A percentile compares a stretch with the other conserved stretches of the same genome.
These are phyloP conservation scores for Scutellaria barbata DNA, from an alignment of 257 asterid genomes.

Conservation along the genomic window DNA sequence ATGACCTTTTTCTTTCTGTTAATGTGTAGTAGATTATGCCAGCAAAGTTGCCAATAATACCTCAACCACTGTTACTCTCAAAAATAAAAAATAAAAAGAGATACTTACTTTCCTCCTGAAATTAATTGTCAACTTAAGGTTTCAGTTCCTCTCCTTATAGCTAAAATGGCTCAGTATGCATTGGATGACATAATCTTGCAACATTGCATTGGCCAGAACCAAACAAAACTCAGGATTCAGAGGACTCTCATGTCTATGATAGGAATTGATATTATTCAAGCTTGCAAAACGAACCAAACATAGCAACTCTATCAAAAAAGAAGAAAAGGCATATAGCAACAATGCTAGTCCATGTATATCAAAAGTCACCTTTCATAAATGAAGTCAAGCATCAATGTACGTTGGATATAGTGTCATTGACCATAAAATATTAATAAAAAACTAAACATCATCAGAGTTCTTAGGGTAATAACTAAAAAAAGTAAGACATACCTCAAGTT, in stretches of 20 bases:
- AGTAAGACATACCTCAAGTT: conserved; percentile 66
- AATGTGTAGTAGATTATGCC: not conserved
- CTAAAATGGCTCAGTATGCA: not conserved
- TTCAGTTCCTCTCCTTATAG: not conserved
- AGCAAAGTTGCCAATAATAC: not conserved
- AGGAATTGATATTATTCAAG: not conserved
- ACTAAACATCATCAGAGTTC: not conserved
- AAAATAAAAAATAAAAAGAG: not conserved
- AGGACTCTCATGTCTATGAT: not conserved
- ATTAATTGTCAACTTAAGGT: not conserved
- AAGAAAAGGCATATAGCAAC: not conserved
- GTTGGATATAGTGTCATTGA: not conserved
- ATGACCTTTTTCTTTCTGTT: not conserved
- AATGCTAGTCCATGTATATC: conserved; percentile 7
- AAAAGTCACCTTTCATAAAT: not conserved
- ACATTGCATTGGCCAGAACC: conserved; percentile 7
- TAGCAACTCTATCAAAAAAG: not conserved
- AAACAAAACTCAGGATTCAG: not conserved
- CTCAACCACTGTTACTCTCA: not conserved
- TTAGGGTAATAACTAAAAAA: not conserved
- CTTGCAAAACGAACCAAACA: not conserved
- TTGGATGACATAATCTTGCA: conserved; percentile 3
- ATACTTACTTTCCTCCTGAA: not conserved
- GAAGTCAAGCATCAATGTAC: conserved; percentile 3
- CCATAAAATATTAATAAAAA: not conserved